Percentiles rank a stretch among this genome's conserved stretches.
phyloP scores from a whole-genome alignment of 148 eudicot genomes.

The Amaranthus palmeri region DNA sequence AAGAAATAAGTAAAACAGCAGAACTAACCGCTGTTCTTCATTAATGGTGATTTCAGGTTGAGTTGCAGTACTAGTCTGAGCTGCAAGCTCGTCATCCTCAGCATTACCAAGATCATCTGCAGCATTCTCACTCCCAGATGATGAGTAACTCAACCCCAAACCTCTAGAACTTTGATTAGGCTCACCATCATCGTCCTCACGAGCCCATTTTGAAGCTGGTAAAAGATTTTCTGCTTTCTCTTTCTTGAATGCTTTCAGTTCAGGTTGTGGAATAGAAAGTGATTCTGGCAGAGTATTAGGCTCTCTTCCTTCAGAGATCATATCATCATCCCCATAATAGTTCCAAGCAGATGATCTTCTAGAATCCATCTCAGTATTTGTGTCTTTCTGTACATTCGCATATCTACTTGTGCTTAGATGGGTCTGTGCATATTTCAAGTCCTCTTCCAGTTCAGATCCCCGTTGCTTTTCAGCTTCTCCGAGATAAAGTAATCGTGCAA shows the following conservation, averaged over 20 bases:
- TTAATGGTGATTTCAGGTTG: slow-evolving; percentile 60
- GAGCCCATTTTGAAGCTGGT: slow-evolving; percentile 96
- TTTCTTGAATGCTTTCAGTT: slow-evolving; percentile 45
- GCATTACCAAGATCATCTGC: slow-evolving; percentile 44
- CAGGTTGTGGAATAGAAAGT: slow-evolving; percentile 50
- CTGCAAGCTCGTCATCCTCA: slow-evolving; percentile 45
- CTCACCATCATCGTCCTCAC: slow-evolving; percentile 90
- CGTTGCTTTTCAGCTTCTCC: slow-evolving; percentile 96
- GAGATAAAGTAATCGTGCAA: slow-evolving; percentile 79
- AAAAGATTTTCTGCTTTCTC: slow-evolving; percentile 51
- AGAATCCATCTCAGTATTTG: slow-evolving; percentile 39
- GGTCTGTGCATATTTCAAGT: slow-evolving; percentile 52
- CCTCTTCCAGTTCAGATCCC: slow-evolving; percentile 71
- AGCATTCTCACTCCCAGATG: slow-evolving; percentile 86
- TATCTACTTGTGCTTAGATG: slow-evolving; percentile 46
- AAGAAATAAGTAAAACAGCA: not conserved
- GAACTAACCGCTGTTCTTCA: slow-evolving; percentile 72
- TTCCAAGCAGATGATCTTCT: slow-evolving; percentile 39
- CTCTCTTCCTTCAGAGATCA: slow-evolving; percentile 31
- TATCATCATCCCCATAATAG: slow-evolving; percentile 40
- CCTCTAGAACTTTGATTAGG: slow-evolving; percentile 57
- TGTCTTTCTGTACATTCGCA: slow-evolving; percentile 43
- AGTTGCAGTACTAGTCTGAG: slow-evolving; percentile 47
- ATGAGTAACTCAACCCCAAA: slow-evolving; percentile 79
- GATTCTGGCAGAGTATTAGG: slow-evolving; percentile 35